Conservation (phyloP, 2,329 filamentous ascomycete species). For the Myriosclerotinia duriaeana region DNA sequence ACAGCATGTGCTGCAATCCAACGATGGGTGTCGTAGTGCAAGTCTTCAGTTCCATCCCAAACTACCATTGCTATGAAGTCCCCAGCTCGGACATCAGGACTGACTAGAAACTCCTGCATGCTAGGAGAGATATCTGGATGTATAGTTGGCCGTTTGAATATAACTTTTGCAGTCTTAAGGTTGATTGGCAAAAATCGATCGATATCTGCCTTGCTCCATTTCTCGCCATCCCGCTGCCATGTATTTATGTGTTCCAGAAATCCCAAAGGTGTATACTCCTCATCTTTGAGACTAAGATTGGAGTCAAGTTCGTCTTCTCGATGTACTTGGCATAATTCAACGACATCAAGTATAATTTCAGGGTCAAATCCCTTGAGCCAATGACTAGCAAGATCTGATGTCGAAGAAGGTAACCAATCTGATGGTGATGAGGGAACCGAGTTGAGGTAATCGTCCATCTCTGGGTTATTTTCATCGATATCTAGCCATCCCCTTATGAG, state of each 20-base stretch:
- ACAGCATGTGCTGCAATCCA: conserved; percentile 8
- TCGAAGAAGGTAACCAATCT: not conserved
- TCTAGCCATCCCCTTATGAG: not conserved
- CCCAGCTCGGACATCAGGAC: conserved; percentile 2
- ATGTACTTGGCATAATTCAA: not conserved
- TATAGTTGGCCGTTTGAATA: not conserved
- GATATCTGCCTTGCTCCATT: not conserved
- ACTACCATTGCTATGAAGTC: conserved; percentile 10
- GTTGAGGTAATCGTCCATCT: not conserved
- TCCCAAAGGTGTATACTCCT: not conserved
- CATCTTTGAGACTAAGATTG: not conserved
- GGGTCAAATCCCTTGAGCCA: conserved; percentile 1
- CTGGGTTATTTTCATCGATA: not conserved
- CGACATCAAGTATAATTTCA: not conserved
- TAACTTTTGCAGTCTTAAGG: not conserved
- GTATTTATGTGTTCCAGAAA: conserved; percentile 3
- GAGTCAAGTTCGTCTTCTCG: not conserved
- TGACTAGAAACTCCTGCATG: conserved; percentile 2
- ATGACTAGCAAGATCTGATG: not conserved
- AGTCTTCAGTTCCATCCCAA: not conserved
- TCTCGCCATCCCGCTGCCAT: not conserved
- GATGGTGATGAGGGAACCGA: conserved; percentile 3
- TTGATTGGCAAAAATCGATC: not conserved
- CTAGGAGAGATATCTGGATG: not conserved
- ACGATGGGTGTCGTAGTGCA: not conserved